Percentiles rank a stretch among this genome's conserved stretches.
Evolutionary conservation across 2,329 filamentous ascomycete species (phyloP).

Genomic region (Ophiostoma novo-ulmi): DNA sequence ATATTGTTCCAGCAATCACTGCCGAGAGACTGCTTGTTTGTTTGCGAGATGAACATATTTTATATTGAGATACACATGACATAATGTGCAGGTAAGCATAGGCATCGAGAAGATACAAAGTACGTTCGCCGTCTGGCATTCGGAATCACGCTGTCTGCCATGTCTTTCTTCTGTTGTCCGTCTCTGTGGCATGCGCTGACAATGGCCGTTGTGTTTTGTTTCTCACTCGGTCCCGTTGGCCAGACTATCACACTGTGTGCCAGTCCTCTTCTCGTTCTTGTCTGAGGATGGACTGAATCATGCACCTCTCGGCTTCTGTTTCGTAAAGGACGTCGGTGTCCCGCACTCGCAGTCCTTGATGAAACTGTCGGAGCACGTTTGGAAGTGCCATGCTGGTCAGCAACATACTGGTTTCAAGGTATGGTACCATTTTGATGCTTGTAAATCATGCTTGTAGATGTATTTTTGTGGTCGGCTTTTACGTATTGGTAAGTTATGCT

Average conservation of each 20-base stretch:
- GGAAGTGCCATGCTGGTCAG: neutral
- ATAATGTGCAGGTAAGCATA: neutral
- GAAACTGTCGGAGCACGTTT: neutral
- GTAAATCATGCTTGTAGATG: neutral
- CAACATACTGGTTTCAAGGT: neutral
- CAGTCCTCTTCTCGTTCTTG: neutral
- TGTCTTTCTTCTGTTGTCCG: neutral
- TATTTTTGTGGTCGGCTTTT: neutral
- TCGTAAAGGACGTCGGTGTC: neutral
- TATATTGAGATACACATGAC: no score
- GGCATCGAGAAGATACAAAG: neutral
- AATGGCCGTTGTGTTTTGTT: neutral
- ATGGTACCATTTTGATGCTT: neutral
- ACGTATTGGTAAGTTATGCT: no score
- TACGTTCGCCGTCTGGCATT: neutral
- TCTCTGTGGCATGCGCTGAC: neutral
- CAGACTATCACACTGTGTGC: neutral
- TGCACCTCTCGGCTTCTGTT: neutral
- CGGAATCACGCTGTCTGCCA: neutral
- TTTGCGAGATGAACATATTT: neutral
- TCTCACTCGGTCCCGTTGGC: neutral
- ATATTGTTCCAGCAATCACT: neutral
- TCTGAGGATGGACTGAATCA: neutral
- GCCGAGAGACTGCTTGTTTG: neutral
- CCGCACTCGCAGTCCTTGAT: neutral